Percentiles rank a stretch among this genome's conserved stretches.
phyloP scores from a whole-genome alignment of 306 rosid species.

The Pueraria montana region DNA sequence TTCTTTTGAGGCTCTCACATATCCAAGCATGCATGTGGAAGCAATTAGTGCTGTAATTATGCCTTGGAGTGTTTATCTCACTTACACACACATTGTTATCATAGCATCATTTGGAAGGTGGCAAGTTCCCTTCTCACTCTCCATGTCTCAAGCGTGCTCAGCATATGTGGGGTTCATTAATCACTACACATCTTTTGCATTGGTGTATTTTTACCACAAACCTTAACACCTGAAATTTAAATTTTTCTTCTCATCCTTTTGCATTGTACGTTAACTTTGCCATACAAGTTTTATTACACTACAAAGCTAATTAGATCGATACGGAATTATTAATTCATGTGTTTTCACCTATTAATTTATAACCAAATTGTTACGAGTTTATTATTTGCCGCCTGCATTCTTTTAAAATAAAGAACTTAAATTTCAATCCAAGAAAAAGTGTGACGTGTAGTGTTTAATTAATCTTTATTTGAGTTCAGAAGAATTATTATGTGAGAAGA shows the following conservation, averaged over 20 bases:
- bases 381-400: background rate
- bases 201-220: constrained; percentile 16
- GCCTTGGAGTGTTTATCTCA: constrained; percentile 42
- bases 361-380: background rate
- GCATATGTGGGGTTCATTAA: constrained; percentile 45
- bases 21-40: constrained; percentile 64
- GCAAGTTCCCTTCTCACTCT: constrained; percentile 42
- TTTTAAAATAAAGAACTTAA: background rate
- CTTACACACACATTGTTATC: constrained; percentile 34
- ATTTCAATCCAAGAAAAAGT: background rate
- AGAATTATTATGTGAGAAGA: too few species aligned
- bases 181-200: constrained; percentile 20
- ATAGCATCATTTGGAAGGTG: constrained; percentile 47
- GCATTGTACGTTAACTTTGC: background rate
- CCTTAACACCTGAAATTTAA: background rate
- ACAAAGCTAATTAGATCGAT: background rate
- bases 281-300: background rate
- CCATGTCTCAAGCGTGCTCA: constrained; percentile 46
- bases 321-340: background rate
- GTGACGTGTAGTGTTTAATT: background rate
- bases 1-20: constrained; percentile 52
- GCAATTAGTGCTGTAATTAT: constrained; percentile 67
- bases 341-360: background rate
- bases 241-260: constrained; percentile 14
- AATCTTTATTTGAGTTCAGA: background rate